Base-by-base conservation (phyloP, 495 filamentous ascomycete species). In the Podospora pseudocomata region DNA sequence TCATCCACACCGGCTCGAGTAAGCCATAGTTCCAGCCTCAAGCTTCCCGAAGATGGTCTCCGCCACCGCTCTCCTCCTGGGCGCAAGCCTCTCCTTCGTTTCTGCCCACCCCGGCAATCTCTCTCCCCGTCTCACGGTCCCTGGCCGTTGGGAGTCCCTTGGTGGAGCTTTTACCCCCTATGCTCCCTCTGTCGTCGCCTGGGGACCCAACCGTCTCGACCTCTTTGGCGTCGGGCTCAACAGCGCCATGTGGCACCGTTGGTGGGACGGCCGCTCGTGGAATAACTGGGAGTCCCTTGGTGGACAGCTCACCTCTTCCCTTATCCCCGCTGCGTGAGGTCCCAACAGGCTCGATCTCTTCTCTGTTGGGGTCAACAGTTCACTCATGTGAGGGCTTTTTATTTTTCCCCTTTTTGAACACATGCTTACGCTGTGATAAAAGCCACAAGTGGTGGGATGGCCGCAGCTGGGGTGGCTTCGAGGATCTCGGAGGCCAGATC, bases 401-500 rank as follows among this genome's bases (percentile, higher is more conserved):
- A 13, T 34, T 23, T 20, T 5, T 1, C 16, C 27, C 7, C 23
- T 26, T 61, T n/a, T 34, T 3, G 15, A 20, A 27, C 7, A 9
- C 18, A 19, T 19, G 0, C 30, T 28, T 30, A 34, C 32, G 13
- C 5, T 16, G 60, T 7, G 30, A 30, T 18, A 32, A 23, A 49
- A 49, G 32, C 9, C 61, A 63, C n/a, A 39, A 34, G n/a, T 87
- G n/a, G 86, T 81, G 32, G 60, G 61, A 67, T 26, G 65, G 65
- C n/a, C 5, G 11, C 11, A 20, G 34, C 49, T 15, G 64, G 65
- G 66, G 61, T 23, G 67, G 63, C 34, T 78, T 72, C 70, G 75
- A 76, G 28, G 64, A 64, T 9, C 75, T 77, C 11, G 74, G 70
- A 26, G 75, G 74, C 5, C 57, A 55, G 32, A 59, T 73, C 30